Evolutionary conservation across 164 flowering plant genomes (phyloP), one percentile per base, ranked within the genome.

Genomic region (Nymphaea thermarum): DNA sequence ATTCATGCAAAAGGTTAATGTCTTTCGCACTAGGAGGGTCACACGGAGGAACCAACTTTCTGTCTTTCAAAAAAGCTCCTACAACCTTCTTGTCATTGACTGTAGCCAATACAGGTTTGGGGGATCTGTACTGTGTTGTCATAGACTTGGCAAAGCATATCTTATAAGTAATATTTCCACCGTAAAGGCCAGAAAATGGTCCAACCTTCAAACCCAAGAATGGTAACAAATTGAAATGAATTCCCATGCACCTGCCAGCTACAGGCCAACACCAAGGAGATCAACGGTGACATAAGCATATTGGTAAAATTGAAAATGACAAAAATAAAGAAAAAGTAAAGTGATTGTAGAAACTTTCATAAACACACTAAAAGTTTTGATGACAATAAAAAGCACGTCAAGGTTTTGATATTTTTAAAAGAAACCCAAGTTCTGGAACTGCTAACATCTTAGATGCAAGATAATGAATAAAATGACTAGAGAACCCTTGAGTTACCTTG

Each of bases 21-120:
- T 93, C 96, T 73, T 78, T 72, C 43, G 5, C 43, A 67, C 81
- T 79, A 10, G 98, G 98, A 70, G 98, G 94, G 65, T 86, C 90
- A 51, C 96, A 74, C 72, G 83, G 78, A 70, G 98, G 98, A 75
- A 87, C 77, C 65, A 83, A 16, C 74, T 82, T 85, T 81, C 81
- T 88, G 67, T 82, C 85, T 76, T 80, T 84, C 60, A 80, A 76
- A 70, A 68, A 73, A 80, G 65, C 42, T 53, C 45, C 43, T 17
- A 75, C 65, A 79, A 45, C 60, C 80, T 16, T 45, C 68, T 59
- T 12, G 84, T 85, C 72, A 93, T 82, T 67, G 73, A 10, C 5
- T 45, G 53, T 10, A 45, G 11, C 53, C 5, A 10, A 5, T 45
- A 45, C 53, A 45, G 11, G 53, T 2, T 45, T 45, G 5, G 53